Conservation (phyloP, 2,329 filamentous ascomycete species). For the Ascochyta viciae-villosae region DNA sequence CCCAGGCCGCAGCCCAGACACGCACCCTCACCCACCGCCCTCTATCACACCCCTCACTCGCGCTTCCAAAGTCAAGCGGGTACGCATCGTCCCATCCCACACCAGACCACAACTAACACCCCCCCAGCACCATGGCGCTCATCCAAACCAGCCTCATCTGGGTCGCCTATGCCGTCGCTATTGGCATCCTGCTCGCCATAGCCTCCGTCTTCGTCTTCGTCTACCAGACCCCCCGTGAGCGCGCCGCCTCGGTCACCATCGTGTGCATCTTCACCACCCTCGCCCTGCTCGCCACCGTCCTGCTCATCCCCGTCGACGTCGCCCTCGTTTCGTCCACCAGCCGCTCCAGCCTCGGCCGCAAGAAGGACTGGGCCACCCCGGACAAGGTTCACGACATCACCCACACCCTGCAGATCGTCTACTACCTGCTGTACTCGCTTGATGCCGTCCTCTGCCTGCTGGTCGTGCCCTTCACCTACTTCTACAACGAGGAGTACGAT, state of each 20-base stretch:
- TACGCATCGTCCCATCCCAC: background rate
- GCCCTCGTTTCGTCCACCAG: slow-evolving; percentile 91
- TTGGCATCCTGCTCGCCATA: slow-evolving; percentile 76
- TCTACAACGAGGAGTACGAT: slow-evolving; percentile 97
- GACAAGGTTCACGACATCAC: slow-evolving; percentile 79
- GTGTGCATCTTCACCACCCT: slow-evolving; percentile 89
- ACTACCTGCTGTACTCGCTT: slow-evolving; percentile 90
- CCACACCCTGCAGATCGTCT: slow-evolving; percentile 82
- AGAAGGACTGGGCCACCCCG: slow-evolving; percentile 95
- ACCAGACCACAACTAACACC: background rate
- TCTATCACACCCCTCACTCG: background rate
- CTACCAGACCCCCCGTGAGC: slow-evolving; percentile 88
- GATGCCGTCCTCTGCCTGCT: slow-evolving; percentile 89
- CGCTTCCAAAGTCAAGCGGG: background rate
- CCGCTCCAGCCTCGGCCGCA: slow-evolving; percentile 74
- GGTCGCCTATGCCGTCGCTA: slow-evolving; percentile 86
- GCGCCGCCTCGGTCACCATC: slow-evolving; percentile 79
- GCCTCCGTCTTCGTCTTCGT: slow-evolving; percentile 87
- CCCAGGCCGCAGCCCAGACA: background rate
- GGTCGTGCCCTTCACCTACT: slow-evolving; percentile 94
- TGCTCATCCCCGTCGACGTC: slow-evolving; percentile 93
- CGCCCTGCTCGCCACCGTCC: slow-evolving; percentile 85
- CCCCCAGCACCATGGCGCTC: slow-evolving; percentile 62
- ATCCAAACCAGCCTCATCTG: slow-evolving; percentile 92
- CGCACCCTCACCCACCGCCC: too few relatives aligned